These are phyloP conservation scores for Claviceps sorghi DNA, from an alignment of 2,329 filamentous ascomycete genomes.

Conservation along the genomic window DNA sequence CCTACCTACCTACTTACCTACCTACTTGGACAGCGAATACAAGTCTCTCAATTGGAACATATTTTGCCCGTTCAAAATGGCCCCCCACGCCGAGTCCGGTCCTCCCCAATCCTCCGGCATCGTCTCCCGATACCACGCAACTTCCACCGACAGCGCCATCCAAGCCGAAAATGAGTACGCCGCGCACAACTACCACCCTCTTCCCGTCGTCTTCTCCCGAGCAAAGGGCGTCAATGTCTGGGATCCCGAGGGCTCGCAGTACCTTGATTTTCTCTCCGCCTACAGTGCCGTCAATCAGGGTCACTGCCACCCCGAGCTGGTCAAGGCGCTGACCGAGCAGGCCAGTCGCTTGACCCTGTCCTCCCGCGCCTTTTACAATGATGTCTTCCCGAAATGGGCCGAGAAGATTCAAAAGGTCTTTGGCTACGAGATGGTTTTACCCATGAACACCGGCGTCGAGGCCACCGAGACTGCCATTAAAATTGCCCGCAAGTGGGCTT, in stretches of 20 bases:
- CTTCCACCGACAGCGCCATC: conserved; percentile 69
- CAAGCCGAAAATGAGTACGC: conserved; percentile 68
- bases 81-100: conserved; percentile 40
- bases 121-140: conserved; percentile 48
- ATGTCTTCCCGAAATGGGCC: conserved; percentile 92
- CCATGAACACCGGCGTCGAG: conserved; percentile 96
- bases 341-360: conserved; percentile 80
- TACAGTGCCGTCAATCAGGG: conserved; percentile 98
- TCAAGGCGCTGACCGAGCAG: conserved; percentile 81
- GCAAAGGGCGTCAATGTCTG: conserved; percentile 80
- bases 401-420: conserved; percentile 82
- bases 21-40: too few species aligned
- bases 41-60: neutral
- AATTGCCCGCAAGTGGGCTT: conserved; percentile 93
- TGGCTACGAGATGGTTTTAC: conserved; percentile 93
- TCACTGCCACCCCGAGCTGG: conserved; percentile 90
- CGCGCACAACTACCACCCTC: conserved; percentile 96
- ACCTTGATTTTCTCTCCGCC: conserved; percentile 94
- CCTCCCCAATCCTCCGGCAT: conserved; percentile 13
- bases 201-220: conserved; percentile 82
- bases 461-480: conserved; percentile 94
- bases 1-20: neutral
- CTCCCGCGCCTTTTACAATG: conserved; percentile 93
- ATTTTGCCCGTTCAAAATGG: conserved; percentile 28
- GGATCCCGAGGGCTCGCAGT: conserved; percentile 92